Evolutionary conservation across 2,329 filamentous ascomycete species (phyloP).

Genomic region (Penicillium sp.): DNA sequence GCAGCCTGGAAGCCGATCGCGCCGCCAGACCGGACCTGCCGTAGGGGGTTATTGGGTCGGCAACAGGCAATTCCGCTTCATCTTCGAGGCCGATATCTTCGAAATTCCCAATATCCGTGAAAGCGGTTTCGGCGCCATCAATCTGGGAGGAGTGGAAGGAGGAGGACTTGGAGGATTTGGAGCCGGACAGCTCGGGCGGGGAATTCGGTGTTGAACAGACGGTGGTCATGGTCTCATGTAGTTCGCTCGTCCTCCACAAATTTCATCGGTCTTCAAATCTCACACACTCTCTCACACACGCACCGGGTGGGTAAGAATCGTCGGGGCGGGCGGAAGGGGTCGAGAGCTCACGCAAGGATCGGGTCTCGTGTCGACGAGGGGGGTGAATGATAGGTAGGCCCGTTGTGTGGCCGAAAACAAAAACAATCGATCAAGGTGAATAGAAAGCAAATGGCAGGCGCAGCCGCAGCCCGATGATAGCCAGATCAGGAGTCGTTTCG

Average conservation of each 20-base stretch:
- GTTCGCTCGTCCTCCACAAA: conserved; percentile 18
- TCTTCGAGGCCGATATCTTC: conserved; percentile 90
- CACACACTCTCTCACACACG: conserved; percentile 1
- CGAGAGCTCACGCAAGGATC: conserved; percentile 22
- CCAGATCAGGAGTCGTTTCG: conserved; percentile 27
- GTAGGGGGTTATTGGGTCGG: conserved; percentile 34
- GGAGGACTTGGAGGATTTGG: conserved; percentile 89
- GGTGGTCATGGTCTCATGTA: conserved; percentile 48
- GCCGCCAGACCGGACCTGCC: conserved; percentile 28
- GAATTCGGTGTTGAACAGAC: conserved; percentile 63
- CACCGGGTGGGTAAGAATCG: conserved; percentile 18
- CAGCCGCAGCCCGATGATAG: conserved; percentile 28
- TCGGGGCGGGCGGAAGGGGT: conserved; percentile 21
- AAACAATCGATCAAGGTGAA: conserved; percentile 18
- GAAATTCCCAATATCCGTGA: conserved; percentile 79
- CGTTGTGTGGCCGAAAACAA: conserved; percentile 6
- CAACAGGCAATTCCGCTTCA: conserved; percentile 54
- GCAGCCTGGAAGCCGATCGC: conserved; percentile 32
- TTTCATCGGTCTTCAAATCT: conserved; percentile 6
- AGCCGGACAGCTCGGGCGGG: conserved; percentile 77
- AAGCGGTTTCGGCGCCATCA: conserved; percentile 68
- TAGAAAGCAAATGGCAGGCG: conserved; percentile 28
- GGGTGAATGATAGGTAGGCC: conserved; percentile 6
- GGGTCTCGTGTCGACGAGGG: conserved; percentile 3
- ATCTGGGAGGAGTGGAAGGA: conserved; percentile 79